phyloP scores from a whole-genome alignment of 2,329 filamentous ascomycete species.

The Colletotrichum falcatum region DNA sequence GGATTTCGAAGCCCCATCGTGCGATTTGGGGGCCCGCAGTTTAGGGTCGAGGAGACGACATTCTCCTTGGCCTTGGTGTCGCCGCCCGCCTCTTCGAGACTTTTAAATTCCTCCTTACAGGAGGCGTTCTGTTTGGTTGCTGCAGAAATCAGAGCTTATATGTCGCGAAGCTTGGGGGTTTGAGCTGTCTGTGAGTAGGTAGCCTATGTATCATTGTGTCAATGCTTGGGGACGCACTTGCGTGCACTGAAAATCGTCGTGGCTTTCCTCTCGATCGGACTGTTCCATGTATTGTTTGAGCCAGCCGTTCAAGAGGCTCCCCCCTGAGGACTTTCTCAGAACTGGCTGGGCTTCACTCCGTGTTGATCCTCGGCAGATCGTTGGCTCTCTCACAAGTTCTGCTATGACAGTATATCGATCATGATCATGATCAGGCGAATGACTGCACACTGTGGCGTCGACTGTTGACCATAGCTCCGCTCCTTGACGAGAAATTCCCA shows the following conservation, averaged over 20 bases:
- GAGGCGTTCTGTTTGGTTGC: neutral
- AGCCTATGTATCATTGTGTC: neutral
- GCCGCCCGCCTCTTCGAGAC: neutral
- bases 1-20: neutral
- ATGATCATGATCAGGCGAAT: neutral
- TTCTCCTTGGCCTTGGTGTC: neutral
- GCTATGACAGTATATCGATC: neutral
- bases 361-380: too few relatives aligned
- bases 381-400: neutral
- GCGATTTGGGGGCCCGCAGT: neutral
- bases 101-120: too few relatives aligned
- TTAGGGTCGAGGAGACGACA: neutral
- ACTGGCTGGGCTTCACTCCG: neutral
- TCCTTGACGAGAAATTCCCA: fast-evolving
- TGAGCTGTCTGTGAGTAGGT: neutral
- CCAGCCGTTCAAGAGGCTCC: neutral
- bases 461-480: neutral
- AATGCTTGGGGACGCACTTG: neutral
- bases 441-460: neutral
- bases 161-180: neutral
- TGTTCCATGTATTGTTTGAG: neutral
- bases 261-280: neutral
- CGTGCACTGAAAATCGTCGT: neutral
- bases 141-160: neutral
- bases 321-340: neutral